Conservation (phyloP, 768 basidiomycete genomes). For the Piloderma croceum region DNA sequence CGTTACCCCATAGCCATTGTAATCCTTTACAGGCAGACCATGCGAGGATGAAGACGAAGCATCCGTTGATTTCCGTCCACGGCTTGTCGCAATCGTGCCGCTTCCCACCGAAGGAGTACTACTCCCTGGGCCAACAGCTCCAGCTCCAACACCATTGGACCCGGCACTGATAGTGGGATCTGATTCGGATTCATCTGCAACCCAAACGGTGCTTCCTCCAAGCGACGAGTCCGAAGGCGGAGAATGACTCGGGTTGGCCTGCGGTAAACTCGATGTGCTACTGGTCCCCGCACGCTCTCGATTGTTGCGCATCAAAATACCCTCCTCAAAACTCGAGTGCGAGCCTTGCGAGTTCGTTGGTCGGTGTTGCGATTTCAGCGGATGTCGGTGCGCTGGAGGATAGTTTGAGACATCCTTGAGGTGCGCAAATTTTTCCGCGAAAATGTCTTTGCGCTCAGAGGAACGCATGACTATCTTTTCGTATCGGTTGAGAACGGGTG, state of each 20-base stretch:
- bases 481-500: constrained; percentile 69
- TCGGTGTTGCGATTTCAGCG: constrained; percentile 28
- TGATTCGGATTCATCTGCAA: constrained; percentile 77
- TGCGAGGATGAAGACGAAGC: constrained; percentile 70
- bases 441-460: constrained; percentile 88
- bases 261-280: constrained; percentile 27
- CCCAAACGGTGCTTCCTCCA: constrained; percentile 81
- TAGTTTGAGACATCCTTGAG: constrained; percentile 6
- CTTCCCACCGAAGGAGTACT: constrained; percentile 34
- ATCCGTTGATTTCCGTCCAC: constrained; percentile 63
- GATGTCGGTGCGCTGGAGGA: neutral
- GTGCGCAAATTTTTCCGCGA: constrained; percentile 73
- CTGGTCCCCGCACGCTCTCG: constrained; percentile 8
- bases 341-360: constrained; percentile 57
- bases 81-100: constrained; percentile 35
- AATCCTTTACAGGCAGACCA: constrained; percentile 36
- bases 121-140: constrained; percentile 40
- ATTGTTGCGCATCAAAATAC: constrained; percentile 40
- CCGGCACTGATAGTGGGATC: too few relatives aligned
- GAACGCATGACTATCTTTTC: constrained; percentile 89
- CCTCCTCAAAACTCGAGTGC: constrained; percentile 67
- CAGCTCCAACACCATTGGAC: constrained; percentile 44
- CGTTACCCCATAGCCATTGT: constrained; percentile 27
- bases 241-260: constrained; percentile 32
- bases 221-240: constrained; percentile 69